Base-by-base conservation (phyloP, 1,284 basidiomycete genomes). In the Fomitopsis betulina region DNA sequence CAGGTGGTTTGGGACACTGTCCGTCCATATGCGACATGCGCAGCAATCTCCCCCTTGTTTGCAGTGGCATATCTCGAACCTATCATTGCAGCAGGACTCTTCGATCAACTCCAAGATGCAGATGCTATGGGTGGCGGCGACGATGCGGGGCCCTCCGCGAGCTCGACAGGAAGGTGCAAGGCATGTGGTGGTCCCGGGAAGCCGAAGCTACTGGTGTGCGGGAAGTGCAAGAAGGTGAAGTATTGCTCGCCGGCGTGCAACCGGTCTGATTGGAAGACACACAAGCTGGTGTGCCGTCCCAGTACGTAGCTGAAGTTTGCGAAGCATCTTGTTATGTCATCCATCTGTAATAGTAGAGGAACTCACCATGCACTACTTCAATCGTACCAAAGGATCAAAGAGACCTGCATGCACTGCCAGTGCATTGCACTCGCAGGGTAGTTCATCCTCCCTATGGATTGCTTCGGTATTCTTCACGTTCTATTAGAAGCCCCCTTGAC, bases 41-140 rank as follows among this genome's bases (percentile, higher is more conserved):
- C 73, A 12, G 83, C 79, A 2, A 70, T 83, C 37, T 72, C 76
- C 6, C 81, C 78, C 0, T 65, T 83, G 1, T 84, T 82, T 56
- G 71, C 76, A 0, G 74, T 79, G 19, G 71, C 77, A 9, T 80
- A 77, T 58, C 55, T 80, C 58, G 76, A 82, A 58, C 60, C 63
- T 12, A 67, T 76, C 42, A 9, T 43, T 21, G 23, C 42, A 12
- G 42, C 8, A 5, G 42, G 42, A 9, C 23, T 25, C 27, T 7
- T 30, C 4, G 27, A 30, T 7, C 27, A 30, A 3, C 27, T 30
- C 7, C 27, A 7, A 7, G 27, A 30, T 7, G 27, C 27, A 30
- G 7, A 30, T n/a, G 27, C 27, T 7, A 30, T 3, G 27, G 27
- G 27, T 30, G 27, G 3, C 27, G 32, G 32, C 23, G 32, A n/a